Percentiles rank a stretch among this genome's conserved stretches.
phyloP scores from a whole-genome alignment of 371 early-diverging fungal genomes.

The Actinomortierella wolfii region DNA sequence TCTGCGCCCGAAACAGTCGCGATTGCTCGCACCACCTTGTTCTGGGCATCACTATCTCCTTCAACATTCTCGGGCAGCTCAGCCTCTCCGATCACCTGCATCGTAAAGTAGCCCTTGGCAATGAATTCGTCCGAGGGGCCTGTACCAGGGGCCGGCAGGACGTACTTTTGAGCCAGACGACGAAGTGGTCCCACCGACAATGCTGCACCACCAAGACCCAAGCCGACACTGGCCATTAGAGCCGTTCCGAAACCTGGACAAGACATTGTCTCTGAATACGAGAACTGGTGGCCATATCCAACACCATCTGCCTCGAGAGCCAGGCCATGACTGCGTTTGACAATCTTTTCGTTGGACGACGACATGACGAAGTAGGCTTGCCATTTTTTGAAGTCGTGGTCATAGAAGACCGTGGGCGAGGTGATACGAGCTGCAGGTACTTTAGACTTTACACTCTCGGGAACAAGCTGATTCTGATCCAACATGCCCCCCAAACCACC shows the following conservation, averaged over 20 bases:
- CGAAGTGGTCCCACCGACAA: slow-evolving; percentile 46
- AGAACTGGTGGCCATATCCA: slow-evolving; percentile 61
- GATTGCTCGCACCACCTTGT: slow-evolving; percentile 53
- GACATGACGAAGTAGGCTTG: slow-evolving; percentile 69
- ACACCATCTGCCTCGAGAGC: slow-evolving; percentile 47
- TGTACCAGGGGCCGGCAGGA: slow-evolving; percentile 59
- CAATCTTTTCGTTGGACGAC: slow-evolving; percentile 58
- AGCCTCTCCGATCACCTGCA: slow-evolving; percentile 56
- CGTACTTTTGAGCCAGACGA: slow-evolving; percentile 48
- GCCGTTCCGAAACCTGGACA: slow-evolving; percentile 50
- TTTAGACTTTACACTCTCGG: slow-evolving; percentile 43
- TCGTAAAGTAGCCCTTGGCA: slow-evolving; percentile 50
- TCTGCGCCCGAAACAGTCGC: slow-evolving; percentile 70
- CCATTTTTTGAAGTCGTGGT: slow-evolving; percentile 55
- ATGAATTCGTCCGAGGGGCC: slow-evolving; percentile 63
- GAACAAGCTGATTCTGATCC: slow-evolving; percentile 51
- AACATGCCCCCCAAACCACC: slow-evolving; percentile 16
- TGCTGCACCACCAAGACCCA: slow-evolving; percentile 32
- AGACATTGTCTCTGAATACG: slow-evolving; percentile 62
- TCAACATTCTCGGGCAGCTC: slow-evolving; percentile 26
- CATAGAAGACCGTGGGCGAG: slow-evolving; percentile 51
- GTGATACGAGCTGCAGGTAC: slow-evolving; percentile 42
- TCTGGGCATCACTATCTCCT: slow-evolving; percentile 39
- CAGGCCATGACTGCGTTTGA: slow-evolving; percentile 58
- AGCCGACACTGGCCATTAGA: slow-evolving; percentile 40